Evolutionary conservation across 208 protist species (phyloP).

Genomic region (Crithidia fasciculata): DNA sequence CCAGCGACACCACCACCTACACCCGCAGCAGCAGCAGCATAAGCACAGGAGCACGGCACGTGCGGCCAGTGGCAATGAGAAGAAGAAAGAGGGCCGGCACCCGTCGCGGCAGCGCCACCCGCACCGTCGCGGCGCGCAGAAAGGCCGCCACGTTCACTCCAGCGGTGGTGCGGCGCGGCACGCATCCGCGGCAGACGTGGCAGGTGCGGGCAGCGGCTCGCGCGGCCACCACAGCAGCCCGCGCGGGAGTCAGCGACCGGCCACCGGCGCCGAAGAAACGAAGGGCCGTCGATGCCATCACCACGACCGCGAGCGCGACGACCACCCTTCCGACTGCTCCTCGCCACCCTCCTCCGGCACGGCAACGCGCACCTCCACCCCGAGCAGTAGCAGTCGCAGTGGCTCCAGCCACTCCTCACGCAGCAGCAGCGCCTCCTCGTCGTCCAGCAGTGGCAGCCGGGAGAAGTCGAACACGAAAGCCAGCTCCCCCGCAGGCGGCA

Average conservation of each 20-base stretch:
- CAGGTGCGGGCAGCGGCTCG: not conserved
- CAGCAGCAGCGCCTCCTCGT: not conserved
- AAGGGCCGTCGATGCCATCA: not conserved
- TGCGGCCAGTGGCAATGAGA: too few species aligned
- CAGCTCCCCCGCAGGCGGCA: not conserved
- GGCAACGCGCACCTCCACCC: slow-evolving; percentile 17
- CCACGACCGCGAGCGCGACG: not conserved
- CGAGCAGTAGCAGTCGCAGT: slow-evolving; percentile 5
- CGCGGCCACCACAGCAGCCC: not conserved
- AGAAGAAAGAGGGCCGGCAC: too few species aligned
- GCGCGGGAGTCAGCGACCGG: not conserved
- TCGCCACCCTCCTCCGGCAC: slow-evolving; percentile 7
- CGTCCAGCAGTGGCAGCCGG: not conserved
- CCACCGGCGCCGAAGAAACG: not conserved
- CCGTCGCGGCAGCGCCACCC: not conserved
- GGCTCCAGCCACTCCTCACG: not conserved
- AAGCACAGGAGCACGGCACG: too few species aligned
- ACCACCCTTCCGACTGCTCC: not conserved
- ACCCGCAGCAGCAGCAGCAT: slow-evolving; percentile 2
- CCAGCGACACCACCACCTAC: slow-evolving; percentile 11
- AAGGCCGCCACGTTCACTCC: not conserved
- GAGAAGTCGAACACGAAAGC: not conserved
- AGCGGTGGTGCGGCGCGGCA: not conserved
- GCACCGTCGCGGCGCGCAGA: not conserved
- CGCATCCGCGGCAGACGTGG: not conserved